Conservation (phyloP, 306 rosid genomes). For the Crotalaria pallida region DNA sequence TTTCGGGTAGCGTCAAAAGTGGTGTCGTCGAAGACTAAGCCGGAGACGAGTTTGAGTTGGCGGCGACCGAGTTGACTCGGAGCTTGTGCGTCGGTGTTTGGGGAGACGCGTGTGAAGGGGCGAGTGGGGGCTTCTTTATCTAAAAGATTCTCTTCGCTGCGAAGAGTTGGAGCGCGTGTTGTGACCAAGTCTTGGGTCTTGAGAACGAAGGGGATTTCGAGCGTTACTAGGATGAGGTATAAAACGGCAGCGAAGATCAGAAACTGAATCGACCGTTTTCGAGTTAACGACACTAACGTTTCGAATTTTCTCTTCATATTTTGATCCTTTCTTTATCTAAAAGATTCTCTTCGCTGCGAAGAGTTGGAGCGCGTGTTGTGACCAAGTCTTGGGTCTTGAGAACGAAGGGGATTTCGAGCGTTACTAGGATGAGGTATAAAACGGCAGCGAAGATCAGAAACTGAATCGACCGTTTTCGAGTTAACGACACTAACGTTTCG, state of each 20-base stretch:
- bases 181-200: conserved; percentile 35
- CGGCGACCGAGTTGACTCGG: conserved; percentile 41
- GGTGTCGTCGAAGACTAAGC: conserved; percentile 39
- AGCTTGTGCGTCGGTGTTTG: conserved; percentile 21
- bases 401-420: conserved; percentile 63
- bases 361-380: conserved; percentile 32
- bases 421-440: conserved; percentile 50
- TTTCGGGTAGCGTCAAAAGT: conserved; percentile 22
- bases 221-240: conserved; percentile 48
- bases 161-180: conserved; percentile 34
- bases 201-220: conserved; percentile 69
- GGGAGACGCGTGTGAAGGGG: conserved; percentile 46
- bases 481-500: conserved; percentile 34
- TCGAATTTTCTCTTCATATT: conserved; percentile 53
- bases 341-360: conserved; percentile 46
- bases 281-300: conserved; percentile 28
- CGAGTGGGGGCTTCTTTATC: conserved; percentile 59
- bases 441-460: conserved; percentile 41
- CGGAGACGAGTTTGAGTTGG: conserved; percentile 38
- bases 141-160: conserved; percentile 45
- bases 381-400: conserved; percentile 41
- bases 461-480: conserved; percentile 66
- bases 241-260: conserved; percentile 41
- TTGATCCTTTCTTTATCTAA: conserved; percentile 29
- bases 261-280: conserved; percentile 70